Percentiles rank a stretch among this genome's conserved stretches.
These are phyloP conservation scores for Caloboletus firmus DNA, from an alignment of 1,284 basidiomycete genomes.

Conservation along the genomic window DNA sequence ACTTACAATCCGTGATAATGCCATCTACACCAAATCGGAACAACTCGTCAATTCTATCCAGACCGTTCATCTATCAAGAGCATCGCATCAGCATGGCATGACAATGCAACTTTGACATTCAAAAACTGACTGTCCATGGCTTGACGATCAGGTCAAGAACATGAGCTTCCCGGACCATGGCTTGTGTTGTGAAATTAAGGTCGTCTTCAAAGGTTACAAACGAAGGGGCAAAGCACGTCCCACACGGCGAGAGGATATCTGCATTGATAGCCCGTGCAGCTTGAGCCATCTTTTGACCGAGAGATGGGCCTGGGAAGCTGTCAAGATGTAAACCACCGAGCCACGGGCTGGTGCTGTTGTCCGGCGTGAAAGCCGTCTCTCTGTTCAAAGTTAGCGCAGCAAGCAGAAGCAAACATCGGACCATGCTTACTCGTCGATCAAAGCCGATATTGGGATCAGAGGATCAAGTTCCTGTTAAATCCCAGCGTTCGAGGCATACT, in stretches of 20 bases:
- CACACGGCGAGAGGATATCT: slow-evolving; percentile 67
- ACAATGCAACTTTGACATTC: neutral
- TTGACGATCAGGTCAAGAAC: slow-evolving; percentile 60
- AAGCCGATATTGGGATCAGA: slow-evolving; percentile 54
- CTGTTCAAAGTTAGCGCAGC: slow-evolving; percentile 32
- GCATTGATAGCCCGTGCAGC: slow-evolving; percentile 69
- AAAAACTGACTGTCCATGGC: slow-evolving; percentile 66
- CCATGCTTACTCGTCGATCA: slow-evolving; percentile 55
- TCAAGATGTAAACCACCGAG: slow-evolving; percentile 60
- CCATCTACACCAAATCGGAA: slow-evolving; percentile 65
- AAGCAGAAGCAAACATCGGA: neutral
- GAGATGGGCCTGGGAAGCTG: slow-evolving; percentile 54
- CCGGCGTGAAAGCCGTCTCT: slow-evolving; percentile 41
- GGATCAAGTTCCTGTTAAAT: slow-evolving; percentile 47
- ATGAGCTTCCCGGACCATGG: slow-evolving; percentile 70
- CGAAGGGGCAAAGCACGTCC: slow-evolving; percentile 36
- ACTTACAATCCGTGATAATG: slow-evolving; percentile 65
- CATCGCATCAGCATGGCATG: slow-evolving; percentile 13
- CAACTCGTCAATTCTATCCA: slow-evolving; percentile 62
- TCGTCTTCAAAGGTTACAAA: slow-evolving; percentile 37
- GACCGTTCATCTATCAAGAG: slow-evolving; percentile 49
- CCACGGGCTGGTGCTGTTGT: slow-evolving; percentile 54
- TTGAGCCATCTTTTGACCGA: slow-evolving; percentile 55
- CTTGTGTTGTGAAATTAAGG: slow-evolving; percentile 62
- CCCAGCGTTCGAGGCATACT: neutral